These are phyloP conservation scores for Musa beccarii DNA, from an alignment of 176 grass and related monocot genomes.

Conservation along the genomic window DNA sequence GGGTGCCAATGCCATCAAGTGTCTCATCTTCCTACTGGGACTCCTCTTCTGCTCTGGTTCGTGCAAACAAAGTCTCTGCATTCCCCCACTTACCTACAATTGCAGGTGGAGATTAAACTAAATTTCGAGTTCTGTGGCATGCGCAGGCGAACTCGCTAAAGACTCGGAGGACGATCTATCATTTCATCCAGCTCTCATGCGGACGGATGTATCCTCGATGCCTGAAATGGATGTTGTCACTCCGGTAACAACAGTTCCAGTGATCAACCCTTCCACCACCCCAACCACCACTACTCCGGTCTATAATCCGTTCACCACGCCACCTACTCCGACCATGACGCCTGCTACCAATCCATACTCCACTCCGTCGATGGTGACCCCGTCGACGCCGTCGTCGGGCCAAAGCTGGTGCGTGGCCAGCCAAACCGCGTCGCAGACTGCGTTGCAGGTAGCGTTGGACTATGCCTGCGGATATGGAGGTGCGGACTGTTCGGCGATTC, in stretches of 20 bases:
- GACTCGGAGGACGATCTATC: background rate
- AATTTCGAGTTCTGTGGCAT: background rate
- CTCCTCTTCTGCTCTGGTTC: slow-evolving; percentile 48
- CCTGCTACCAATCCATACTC: slow-evolving; percentile 13
- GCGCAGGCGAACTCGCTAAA: slow-evolving; percentile 15
- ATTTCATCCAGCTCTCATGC: background rate
- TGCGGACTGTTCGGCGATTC: slow-evolving; percentile 57
- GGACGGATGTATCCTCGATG: background rate
- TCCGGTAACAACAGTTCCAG: slow-evolving; percentile 37
- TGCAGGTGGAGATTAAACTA: background rate
- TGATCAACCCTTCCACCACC: slow-evolving; percentile 30
- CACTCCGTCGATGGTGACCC: slow-evolving; percentile 26
- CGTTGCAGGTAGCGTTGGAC: slow-evolving; percentile 77
- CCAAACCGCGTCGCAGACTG: slow-evolving; percentile 34
- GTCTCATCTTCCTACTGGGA: slow-evolving; percentile 20
- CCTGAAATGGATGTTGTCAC: slow-evolving; percentile 9
- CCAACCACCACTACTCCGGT: slow-evolving; percentile 4
- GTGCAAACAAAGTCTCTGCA: slow-evolving; percentile 3
- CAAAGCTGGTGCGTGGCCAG: slow-evolving; percentile 79
- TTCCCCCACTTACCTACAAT: background rate
- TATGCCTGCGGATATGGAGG: slow-evolving; percentile 66
- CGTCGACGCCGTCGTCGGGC: slow-evolving; percentile 9
- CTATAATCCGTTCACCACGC: slow-evolving; percentile 7
- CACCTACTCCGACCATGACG: background rate
- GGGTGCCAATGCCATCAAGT: slow-evolving; percentile 26